Base-by-base conservation (phyloP, 345 rosid species). In the Euphorbia pulcherrima region DNA sequence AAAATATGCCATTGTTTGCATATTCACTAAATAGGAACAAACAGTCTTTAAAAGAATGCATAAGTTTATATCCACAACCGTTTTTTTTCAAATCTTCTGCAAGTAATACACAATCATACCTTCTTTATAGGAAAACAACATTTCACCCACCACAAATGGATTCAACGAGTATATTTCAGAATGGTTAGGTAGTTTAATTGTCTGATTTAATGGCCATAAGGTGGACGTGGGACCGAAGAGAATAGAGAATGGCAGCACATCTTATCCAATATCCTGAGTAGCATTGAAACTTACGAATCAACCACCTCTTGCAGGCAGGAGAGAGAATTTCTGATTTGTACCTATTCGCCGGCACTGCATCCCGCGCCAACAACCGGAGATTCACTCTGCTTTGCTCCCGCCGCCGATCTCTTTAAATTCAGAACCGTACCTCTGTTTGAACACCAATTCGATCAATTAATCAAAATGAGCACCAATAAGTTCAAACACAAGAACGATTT, bases 291-390 rank as follows among this genome's bases (percentile, higher is more conserved):
- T 21, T 9, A 12, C 39, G 21, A 26, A 20, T 48, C 2, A 51
- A 9, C 52, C 58, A 5, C 18, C 20, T 40, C 57, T 65, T 69
- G 59, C 60, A 76, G 78, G 79, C 75, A 72, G 77, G 74, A 35
- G 51, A 27, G 52, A n/a, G 18, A 6, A 33, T 6, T 16, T 30
- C 40, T 35, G 97, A 85, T 89, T 55, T 82, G 60, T 69, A 69
- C 87, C 90, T 86, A 17, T 79, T 84, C 59, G 62, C 84, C 46
- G 77, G 79, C 48, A 62, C 83, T 23, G 62, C 79, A 24, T 74
- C 75, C 40, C 72, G 40, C 56, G 12, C 73, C 29, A 66, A 47
- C 67, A 65, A 40, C 65, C 23, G 60, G 6, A 67, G 56, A 21
- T 65, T 81, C 76, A 66, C 84, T 56, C 78, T 69, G n/a, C 63